Evolutionary conservation across 495 filamentous ascomycete species (phyloP).

Genomic region (Podospora pseudoanserina): DNA sequence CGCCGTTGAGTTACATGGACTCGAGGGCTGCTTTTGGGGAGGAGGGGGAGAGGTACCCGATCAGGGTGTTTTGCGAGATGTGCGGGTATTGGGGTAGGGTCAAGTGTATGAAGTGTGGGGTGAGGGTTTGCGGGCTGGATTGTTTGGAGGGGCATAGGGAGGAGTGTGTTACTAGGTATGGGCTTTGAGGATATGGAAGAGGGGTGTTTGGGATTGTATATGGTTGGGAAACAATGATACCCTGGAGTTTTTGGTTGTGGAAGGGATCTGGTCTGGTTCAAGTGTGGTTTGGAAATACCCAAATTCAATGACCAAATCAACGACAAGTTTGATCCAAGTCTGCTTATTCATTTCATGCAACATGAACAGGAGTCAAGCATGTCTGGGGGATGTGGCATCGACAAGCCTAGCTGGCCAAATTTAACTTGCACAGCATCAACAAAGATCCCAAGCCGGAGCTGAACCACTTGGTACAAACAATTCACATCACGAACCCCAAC

Average conservation of each 20-base stretch:
- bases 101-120: conserved; percentile 78
- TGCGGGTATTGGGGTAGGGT: conserved; percentile 93
- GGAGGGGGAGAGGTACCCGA: conserved; percentile 47
- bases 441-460: too few species aligned
- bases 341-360: too few species aligned
- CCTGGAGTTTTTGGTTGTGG: conserved; percentile 3
- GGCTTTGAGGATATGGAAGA: conserved; percentile 40
- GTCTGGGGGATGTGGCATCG: too few species aligned
- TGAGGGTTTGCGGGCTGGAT: conserved; percentile 73
- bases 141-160: conserved; percentile 78
- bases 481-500: too few species aligned
- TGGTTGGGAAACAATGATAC: conserved; percentile 17
- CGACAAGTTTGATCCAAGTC: too few species aligned
- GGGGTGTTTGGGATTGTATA: not conserved
- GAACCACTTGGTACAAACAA: not conserved
- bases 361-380: too few species aligned
- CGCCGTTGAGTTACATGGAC: conserved; percentile 75
- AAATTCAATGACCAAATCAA: too few species aligned
- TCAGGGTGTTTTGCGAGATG: conserved; percentile 74
- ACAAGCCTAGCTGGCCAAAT: too few species aligned
- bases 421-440: too few species aligned
- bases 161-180: conserved; percentile 65
- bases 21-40: conserved; percentile 57
- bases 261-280: not conserved
- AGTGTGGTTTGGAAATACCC: not conserved